phyloP scores from a whole-genome alignment of 176 grass and related monocot genomes.

The Musa schizocarpa region DNA sequence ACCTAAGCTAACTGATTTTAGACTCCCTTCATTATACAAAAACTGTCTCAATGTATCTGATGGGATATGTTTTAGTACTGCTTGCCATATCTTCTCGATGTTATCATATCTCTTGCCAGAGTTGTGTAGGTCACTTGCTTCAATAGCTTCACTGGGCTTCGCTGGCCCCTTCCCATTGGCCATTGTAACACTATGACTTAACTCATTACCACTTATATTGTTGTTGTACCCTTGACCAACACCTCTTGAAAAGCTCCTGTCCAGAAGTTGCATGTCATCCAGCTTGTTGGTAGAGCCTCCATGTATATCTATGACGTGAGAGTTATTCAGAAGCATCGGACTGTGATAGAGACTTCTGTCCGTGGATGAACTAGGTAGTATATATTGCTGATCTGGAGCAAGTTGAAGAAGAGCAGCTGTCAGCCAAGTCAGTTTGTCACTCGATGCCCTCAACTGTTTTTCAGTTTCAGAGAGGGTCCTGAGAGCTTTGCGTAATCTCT shows the following conservation, averaged over 20 bases:
- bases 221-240: slow-evolving; percentile 20
- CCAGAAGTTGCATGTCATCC: slow-evolving; percentile 21
- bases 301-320: slow-evolving; percentile 7
- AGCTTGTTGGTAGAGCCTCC: slow-evolving; percentile 25
- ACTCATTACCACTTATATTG: slow-evolving; percentile 20
- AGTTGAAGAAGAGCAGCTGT: slow-evolving; percentile 79
- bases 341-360: slow-evolving; percentile 45
- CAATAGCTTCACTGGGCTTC: slow-evolving; percentile 27
- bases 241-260: slow-evolving; percentile 24
- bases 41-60: slow-evolving; percentile 67
- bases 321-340: slow-evolving; percentile 13
- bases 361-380: slow-evolving; percentile 60
- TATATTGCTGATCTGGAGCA: slow-evolving; percentile 73
- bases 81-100: slow-evolving; percentile 81
- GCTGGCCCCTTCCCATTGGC: slow-evolving; percentile 18
- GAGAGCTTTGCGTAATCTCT: slow-evolving; percentile 58
- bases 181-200: slow-evolving; percentile 16
- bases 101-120: slow-evolving; percentile 31
- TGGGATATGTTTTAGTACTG: slow-evolving; percentile 57
- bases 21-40: slow-evolving; percentile 58
- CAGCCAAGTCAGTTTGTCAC: slow-evolving; percentile 64
- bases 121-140: slow-evolving; percentile 37
- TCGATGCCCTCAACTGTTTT: slow-evolving; percentile 64
- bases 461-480: slow-evolving; percentile 65
- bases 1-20: slow-evolving; percentile 81